phyloP scores from a whole-genome alignment of 345 rosid genomes.

The Conringia planisiliqua region DNA sequence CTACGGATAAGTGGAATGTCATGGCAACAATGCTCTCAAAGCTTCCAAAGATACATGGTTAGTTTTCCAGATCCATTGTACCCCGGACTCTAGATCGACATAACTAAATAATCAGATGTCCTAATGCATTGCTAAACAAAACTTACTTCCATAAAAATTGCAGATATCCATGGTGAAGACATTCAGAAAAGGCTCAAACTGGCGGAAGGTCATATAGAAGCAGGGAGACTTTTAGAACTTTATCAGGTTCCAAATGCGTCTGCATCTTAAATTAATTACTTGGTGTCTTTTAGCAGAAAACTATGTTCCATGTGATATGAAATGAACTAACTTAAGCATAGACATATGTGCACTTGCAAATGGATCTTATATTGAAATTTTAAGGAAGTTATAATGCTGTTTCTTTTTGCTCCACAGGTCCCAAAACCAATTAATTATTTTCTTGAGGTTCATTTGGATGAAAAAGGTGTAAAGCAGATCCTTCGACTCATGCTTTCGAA shows the following conservation, averaged over 20 bases:
- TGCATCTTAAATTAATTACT: constrained; percentile 11
- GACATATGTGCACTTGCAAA: background rate
- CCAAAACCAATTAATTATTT: constrained; percentile 80
- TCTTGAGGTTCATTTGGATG: constrained; percentile 75
- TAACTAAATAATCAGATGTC: background rate
- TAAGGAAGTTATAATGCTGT: constrained; percentile 10
- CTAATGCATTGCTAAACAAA: constrained; percentile 14
- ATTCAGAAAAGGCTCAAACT: constrained; percentile 63
- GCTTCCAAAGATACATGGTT: constrained; percentile 77
- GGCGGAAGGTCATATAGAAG: constrained; percentile 89
- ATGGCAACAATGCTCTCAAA: constrained; percentile 78
- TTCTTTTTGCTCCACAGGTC: constrained; percentile 49
- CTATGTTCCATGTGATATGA: constrained; percentile 6
- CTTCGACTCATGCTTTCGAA: constrained; percentile 91
- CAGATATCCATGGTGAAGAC: constrained; percentile 36
- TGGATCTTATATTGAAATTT: background rate
- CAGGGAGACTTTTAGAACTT: constrained; percentile 78
- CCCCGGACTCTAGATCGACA: background rate
- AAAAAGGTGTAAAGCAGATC: constrained; percentile 85
- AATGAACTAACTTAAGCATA: constrained; percentile 11
- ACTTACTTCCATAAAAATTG: constrained; percentile 40
- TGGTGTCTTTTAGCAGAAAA: constrained; percentile 8
- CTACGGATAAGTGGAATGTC: constrained; percentile 78
- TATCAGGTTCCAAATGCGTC: constrained; percentile 60
- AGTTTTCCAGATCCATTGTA: constrained; percentile 20